Conservation (phyloP, 768 basidiomycete species). For the Strobilomyces confusus region DNA sequence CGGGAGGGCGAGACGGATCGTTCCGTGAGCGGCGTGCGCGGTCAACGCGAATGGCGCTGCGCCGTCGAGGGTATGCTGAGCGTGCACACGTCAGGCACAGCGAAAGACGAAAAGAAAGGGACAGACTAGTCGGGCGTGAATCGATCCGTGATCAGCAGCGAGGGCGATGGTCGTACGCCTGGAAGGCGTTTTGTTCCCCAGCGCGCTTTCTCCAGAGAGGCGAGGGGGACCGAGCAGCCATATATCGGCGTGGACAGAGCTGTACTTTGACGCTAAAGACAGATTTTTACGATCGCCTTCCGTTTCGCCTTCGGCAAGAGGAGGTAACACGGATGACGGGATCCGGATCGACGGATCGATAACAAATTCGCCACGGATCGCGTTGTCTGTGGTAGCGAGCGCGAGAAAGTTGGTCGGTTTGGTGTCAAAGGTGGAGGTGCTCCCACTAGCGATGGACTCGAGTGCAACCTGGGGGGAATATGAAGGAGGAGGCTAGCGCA, state of each 20-base stretch:
- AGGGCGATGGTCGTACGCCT: conserved; percentile 23
- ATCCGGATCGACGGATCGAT: conserved; percentile 41
- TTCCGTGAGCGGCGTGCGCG: conserved; percentile 8
- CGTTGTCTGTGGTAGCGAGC: conserved; percentile 3
- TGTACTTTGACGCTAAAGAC: conserved; percentile 31
- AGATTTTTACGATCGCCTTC: conserved; percentile 41
- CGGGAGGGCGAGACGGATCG: conserved; percentile 16
- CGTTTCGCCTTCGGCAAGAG: conserved; percentile 32
- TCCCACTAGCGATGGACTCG: neutral
- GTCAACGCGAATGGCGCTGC: conserved; percentile 17
- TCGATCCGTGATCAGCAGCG: conserved; percentile 11
- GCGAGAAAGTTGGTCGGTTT: conserved; percentile 27
- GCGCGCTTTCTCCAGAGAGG: neutral
- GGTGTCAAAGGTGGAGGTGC: conserved; percentile 13
- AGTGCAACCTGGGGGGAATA: conserved; percentile 5
- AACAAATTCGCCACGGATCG: conserved; percentile 31
- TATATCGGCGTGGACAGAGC: conserved; percentile 37
- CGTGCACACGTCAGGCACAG: neutral
- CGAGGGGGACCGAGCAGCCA: conserved; percentile 26
- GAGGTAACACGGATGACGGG: conserved; percentile 37
- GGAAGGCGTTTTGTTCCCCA: neutral
- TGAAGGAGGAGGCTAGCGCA: conserved; percentile 22
- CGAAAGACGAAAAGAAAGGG: neutral
- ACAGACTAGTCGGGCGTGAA: conserved; percentile 21
- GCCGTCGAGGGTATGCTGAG: conserved; percentile 14